A percentile compares a stretch with the other conserved stretches of the same genome.
These are phyloP conservation scores for Cyathus striatus DNA, from an alignment of 768 basidiomycete species.

Conservation along the genomic window DNA sequence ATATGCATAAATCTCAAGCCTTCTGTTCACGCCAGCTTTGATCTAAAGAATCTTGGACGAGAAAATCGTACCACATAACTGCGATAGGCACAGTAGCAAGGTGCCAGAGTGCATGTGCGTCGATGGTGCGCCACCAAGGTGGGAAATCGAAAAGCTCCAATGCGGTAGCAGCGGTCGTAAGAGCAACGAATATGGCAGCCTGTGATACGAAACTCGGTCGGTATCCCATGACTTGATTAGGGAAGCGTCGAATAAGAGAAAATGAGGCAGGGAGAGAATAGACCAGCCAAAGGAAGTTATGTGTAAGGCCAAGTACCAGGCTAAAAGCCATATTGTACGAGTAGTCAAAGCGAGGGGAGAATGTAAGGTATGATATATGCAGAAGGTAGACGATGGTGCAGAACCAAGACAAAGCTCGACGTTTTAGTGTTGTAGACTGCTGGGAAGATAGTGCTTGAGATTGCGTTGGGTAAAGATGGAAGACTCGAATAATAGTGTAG, in stretches of 20 bases:
- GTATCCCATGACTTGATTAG: conserved; percentile 48
- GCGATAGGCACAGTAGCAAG: conserved; percentile 75
- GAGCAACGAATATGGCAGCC: conserved; percentile 54
- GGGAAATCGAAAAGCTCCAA: conserved; percentile 93
- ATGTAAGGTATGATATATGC: conserved; percentile 76
- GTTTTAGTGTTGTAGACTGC: conserved; percentile 12
- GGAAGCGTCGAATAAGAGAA: conserved; percentile 49
- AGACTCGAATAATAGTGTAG: conserved; percentile 69
- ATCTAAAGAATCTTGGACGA: conserved; percentile 69
- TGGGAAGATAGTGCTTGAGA: conserved; percentile 17
- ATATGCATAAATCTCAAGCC: too few species aligned
- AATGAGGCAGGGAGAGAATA: conserved; percentile 57
- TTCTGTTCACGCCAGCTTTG: conserved; percentile 55
- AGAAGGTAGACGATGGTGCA: conserved; percentile 54
- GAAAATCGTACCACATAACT: conserved; percentile 80
- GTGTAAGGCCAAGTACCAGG: conserved; percentile 64
- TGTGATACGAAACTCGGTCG: conserved; percentile 50
- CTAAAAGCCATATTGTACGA: conserved; percentile 90
- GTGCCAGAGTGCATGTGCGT: conserved; percentile 95
- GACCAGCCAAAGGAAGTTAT: conserved; percentile 78
- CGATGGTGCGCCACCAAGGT: conserved; percentile 67
- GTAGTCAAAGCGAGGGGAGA: conserved; percentile 84
- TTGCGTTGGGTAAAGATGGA: conserved; percentile 60
- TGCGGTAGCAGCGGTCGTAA: conserved; percentile 69
- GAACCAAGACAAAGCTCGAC: conserved; percentile 39